Evolutionary conservation across 73 alveolate genomes (phyloP), one percentile per base, ranked within the genome.

Genomic region (Urostyla sp.): DNA sequence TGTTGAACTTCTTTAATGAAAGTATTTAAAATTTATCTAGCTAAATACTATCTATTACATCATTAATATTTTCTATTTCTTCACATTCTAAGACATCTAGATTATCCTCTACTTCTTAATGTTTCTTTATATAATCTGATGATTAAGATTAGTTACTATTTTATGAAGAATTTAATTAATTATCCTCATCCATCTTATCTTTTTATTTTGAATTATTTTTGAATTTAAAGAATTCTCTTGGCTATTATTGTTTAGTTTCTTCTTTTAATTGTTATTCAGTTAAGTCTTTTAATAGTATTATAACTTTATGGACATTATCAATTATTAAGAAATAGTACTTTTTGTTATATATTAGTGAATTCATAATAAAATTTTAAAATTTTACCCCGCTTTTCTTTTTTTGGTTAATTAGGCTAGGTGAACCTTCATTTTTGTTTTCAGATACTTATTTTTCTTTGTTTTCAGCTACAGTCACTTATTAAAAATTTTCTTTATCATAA

Each of bases 321-420:
- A 69, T 23, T 34, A 69, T 0, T 8, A 69, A n/a, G 55, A 46
- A n/a, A 30, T 69, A 69, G 20, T 10, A 20, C 40, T 48, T n/a
- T 46, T 54, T 69, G 4, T 69, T 26, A 6, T 28, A 23, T 6
- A 69, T 49, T 32, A 69, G 53, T 1, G 53, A 37, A 18, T 69
- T 31, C 56, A 32, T 4, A 15, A 69, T 45, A 23, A 46, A 28
- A 16, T 67, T 5, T 5, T 67, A 5, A 49, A 48, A 69, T 49
- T 69, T 69, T 13, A 46, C 52, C 11, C 83, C 83, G n/a, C 49
- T 69, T 46, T 69, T 44, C 45, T 46, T 69, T 49, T 44, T 10
- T 54, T 69, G 21, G 24, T 43, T 5, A 30, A 36, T 34, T 44
- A 27, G 52, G 2, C 36, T n/a, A 7, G 52, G 83, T 7, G 69